Percentiles rank a stretch among this genome's conserved stretches.
Evolutionary conservation across 495 filamentous ascomycete genomes (phyloP).

Genomic region (Podospora sp.): DNA sequence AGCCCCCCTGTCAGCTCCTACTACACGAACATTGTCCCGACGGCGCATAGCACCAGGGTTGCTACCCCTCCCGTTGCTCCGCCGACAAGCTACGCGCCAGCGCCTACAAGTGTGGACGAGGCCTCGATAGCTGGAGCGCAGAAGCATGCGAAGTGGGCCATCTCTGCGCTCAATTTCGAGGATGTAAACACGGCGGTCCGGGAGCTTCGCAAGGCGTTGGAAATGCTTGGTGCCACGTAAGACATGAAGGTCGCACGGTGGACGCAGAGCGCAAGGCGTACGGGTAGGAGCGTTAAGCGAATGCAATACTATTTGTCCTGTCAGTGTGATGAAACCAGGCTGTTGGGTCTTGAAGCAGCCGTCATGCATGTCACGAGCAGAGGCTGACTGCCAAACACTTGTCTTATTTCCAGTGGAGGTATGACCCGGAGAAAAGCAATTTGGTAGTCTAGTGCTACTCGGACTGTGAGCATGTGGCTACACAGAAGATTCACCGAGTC

Average conservation of each 20-base stretch:
- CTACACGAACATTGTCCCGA: conserved; percentile 27
- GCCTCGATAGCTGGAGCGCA: conserved; percentile 75
- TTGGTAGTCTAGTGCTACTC: conserved; percentile 7
- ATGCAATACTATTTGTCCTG: conserved; percentile 14
- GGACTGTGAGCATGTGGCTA: neutral
- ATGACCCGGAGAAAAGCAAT: conserved; percentile 2
- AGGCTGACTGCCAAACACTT: conserved; percentile 3
- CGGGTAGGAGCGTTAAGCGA: conserved; percentile 2
- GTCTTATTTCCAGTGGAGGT: conserved; percentile 3
- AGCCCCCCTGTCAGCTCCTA: conserved; percentile 28
- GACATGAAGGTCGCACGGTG: conserved; percentile 3
- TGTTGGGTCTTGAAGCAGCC: conserved; percentile 15
- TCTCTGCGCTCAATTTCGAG: conserved; percentile 95
- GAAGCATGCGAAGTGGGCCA: conserved; percentile 96
- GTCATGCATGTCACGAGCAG: conserved; percentile 11
- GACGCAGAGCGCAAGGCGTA: neutral
- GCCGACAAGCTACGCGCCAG: conserved; percentile 19
- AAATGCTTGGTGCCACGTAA: conserved; percentile 61
- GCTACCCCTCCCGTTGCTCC: conserved; percentile 17
- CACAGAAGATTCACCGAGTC: conserved; percentile 15
- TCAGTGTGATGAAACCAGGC: conserved; percentile 15
- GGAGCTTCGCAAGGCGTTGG: conserved; percentile 76
- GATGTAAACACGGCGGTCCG: conserved; percentile 89
- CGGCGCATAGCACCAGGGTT: conserved; percentile 22
- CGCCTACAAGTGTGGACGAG: conserved; percentile 60